Conservation (phyloP, 164 flowering plant genomes). For the Dillenia suffruticosa region DNA sequence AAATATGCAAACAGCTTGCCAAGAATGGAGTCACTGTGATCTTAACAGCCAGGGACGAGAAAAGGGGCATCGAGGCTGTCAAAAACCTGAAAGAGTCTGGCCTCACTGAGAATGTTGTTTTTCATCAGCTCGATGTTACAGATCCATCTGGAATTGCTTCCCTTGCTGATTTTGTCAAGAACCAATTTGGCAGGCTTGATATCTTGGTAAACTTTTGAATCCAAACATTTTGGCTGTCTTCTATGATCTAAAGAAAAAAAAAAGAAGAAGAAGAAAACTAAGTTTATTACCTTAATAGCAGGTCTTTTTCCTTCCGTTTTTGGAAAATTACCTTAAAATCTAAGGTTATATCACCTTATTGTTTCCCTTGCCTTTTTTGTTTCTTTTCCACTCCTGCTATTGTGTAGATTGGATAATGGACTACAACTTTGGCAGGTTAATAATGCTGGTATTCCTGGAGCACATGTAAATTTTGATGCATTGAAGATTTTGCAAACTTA, state of each 20-base stretch:
- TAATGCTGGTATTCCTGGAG: slow-evolving; percentile 34
- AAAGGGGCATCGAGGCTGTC: slow-evolving; percentile 39
- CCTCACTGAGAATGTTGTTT: slow-evolving; percentile 20
- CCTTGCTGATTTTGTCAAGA: slow-evolving; percentile 24
- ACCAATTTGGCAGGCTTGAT: slow-evolving; percentile 38
- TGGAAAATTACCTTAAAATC: neutral
- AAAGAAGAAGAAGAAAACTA: neutral
- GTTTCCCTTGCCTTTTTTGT: neutral
- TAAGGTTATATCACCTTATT: neutral
- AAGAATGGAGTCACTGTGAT: slow-evolving; percentile 39
- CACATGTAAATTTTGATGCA: neutral
- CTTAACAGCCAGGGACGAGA: slow-evolving; percentile 44
- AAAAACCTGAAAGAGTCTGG: slow-evolving; percentile 24
- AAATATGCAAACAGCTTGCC: slow-evolving; percentile 47
- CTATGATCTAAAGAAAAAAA: neutral
- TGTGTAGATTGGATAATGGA: neutral
- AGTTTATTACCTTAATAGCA: neutral
- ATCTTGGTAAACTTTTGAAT: slow-evolving; percentile 5
- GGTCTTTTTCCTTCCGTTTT: neutral
- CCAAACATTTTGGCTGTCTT: neutral
- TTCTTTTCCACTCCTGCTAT: neutral
- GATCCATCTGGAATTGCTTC: slow-evolving; percentile 34
- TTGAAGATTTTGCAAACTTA: neutral
- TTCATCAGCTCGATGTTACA: slow-evolving; percentile 45
- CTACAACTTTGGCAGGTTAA: slow-evolving; percentile 28